Base-by-base conservation (phyloP, 2,329 filamentous ascomycete species). In the Colletotrichum nymphaeae region DNA sequence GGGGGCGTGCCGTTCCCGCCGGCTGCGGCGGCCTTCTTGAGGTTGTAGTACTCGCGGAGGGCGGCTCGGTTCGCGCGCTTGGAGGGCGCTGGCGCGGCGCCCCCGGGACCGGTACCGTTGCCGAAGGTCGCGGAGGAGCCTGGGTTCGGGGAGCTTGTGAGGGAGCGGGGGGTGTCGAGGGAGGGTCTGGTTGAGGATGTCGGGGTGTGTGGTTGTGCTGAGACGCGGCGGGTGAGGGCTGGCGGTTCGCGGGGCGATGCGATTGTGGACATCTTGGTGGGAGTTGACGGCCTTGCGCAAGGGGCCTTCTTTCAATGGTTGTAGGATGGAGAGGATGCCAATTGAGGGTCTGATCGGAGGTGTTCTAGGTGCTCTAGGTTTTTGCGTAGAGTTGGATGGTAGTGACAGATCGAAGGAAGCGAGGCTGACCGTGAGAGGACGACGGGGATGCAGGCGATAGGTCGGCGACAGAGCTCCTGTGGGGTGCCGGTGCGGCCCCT, bases 1-100 rank as follows among this genome's bases (percentile, higher is more conserved):
- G 81, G 88, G 76, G 82, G 79, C 24, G 77, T 78, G 49, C 79
- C 83, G 53, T 82, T 49, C 37, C 37, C 37, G 19, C 42, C 42
- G 19, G 42, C 42, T 7, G 42, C 78, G 7, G 83, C 80, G 3
- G 87, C 78, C 75, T 85, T 86, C 76, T 92, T 93, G 63, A 98
- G 89, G 80, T 97, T 97, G 85, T 98, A 98, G 87, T 98, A 98
- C 80, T 98, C 95, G 78, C 97, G 93, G 24, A 98, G 89, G 7
- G 96, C 96, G 69, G 93, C 91, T 76, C 96, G 93, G 84, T 97
- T 97, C 74, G 93, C 85, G 69, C 88, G 87, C 75, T 85, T 88
- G 72, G 75, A 81, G 74, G 77, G 79, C 71, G 76, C 78, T 74
- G 77, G 78, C 77, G 42, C 42, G 16, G 76, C 59, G 12, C 64